A percentile compares a stretch with the other conserved stretches of the same genome.
These are phyloP conservation scores for Gracilaria gracilis DNA, from an alignment of 23 red algal species.

Conservation along the genomic window DNA sequence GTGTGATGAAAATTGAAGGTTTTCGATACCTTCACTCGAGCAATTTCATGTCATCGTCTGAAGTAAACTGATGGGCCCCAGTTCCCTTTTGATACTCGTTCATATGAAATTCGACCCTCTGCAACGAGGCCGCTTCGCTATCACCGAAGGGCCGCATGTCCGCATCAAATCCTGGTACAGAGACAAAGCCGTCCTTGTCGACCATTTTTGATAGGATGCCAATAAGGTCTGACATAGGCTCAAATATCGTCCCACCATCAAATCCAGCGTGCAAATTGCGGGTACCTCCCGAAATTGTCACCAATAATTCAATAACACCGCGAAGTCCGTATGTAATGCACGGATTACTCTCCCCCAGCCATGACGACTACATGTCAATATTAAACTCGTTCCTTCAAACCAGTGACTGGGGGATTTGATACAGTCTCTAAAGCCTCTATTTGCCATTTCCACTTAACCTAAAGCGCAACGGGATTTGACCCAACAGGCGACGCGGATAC, in stretches of 20 bases:
- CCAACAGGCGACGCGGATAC: neutral
- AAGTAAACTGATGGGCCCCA: slow-evolving; percentile 61
- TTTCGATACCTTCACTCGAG: slow-evolving; percentile 64
- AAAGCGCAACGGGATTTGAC: slow-evolving; percentile 74
- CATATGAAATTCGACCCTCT: slow-evolving; percentile 62
- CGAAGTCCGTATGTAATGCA: slow-evolving; percentile 97
- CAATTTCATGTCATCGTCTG: slow-evolving; percentile 45
- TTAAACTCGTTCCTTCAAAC: slow-evolving; percentile 71
- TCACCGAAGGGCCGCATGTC: slow-evolving; percentile 60
- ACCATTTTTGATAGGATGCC: slow-evolving; percentile 70
- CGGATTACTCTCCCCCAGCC: slow-evolving; percentile 85
- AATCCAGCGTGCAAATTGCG: slow-evolving; percentile 90
- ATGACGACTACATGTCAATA: slow-evolving; percentile 79
- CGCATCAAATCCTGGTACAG: slow-evolving; percentile 82
- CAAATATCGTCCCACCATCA: slow-evolving; percentile 85
- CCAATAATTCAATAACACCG: slow-evolving; percentile 77
- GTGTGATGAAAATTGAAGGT: slow-evolving; percentile 76
- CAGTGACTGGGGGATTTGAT: slow-evolving; percentile 56
- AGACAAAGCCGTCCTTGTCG: slow-evolving; percentile 63
- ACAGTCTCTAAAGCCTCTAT: slow-evolving; percentile 77
- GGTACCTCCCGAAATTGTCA: slow-evolving; percentile 73
- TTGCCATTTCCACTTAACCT: slow-evolving; percentile 81
- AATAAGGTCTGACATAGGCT: slow-evolving; percentile 91
- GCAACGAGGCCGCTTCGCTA: slow-evolving; percentile 36
- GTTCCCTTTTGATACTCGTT: slow-evolving; percentile 64